Conservation (phyloP, 345 rosid genomes). For the Rhodamnia argentea region DNA sequence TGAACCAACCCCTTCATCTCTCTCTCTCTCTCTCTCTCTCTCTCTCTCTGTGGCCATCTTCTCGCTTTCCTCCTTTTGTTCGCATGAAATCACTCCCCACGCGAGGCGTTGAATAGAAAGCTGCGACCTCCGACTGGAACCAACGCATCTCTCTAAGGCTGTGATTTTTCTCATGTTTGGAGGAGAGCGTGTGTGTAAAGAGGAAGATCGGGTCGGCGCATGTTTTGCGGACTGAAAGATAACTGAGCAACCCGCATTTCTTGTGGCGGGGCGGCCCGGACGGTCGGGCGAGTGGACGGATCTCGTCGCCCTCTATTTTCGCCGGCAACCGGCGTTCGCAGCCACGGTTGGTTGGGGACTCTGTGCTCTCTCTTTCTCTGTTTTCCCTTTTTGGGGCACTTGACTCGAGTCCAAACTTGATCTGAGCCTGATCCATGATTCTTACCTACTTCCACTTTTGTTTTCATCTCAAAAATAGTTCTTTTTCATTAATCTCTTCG, state of each 20-base stretch:
- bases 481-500: too few species aligned
- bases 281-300: background rate
- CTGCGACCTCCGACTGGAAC: background rate
- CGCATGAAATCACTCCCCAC: background rate
- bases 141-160: background rate
- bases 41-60: too few species aligned
- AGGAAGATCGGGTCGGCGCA: background rate
- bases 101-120: background rate
- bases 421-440: background rate
- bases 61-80: background rate
- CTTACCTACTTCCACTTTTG: too few species aligned
- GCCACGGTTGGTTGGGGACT: background rate
- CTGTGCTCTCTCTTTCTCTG: background rate
- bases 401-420: background rate
- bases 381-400: background rate
- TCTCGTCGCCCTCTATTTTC: background rate
- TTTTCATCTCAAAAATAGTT: too few species aligned
- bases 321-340: background rate
- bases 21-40: background rate
- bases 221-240: background rate
- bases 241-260: background rate
- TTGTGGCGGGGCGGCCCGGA: background rate
- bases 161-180: background rate
- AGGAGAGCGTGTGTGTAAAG: background rate
- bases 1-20: background rate